phyloP scores from a whole-genome alignment of 2,329 filamentous ascomycete species.

The Calonectria pteridis region DNA sequence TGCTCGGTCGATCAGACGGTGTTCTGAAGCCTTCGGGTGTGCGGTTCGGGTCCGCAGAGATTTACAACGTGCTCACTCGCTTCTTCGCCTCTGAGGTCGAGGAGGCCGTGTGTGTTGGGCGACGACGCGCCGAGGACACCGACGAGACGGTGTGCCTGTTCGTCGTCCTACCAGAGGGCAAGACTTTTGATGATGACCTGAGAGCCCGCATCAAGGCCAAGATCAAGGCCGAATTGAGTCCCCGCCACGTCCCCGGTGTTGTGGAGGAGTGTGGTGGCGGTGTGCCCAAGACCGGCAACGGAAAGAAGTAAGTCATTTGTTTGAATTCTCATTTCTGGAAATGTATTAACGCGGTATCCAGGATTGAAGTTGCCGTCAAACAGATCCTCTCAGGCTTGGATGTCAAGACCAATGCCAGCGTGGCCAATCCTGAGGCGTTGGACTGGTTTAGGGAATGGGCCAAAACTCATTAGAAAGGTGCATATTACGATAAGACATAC shows the following conservation, averaged over 20 bases:
- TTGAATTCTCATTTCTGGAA: neutral
- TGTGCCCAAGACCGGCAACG: conserved; percentile 92
- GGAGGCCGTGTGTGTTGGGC: conserved; percentile 89
- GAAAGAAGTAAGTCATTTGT: conserved; percentile 78
- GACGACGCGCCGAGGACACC: conserved; percentile 75
- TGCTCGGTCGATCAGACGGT: conserved; percentile 93
- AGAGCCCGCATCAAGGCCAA: conserved; percentile 72
- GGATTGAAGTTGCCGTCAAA: conserved; percentile 95
- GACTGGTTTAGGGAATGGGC: conserved; percentile 91
- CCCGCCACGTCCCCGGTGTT: conserved; percentile 88
- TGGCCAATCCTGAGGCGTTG: conserved; percentile 90
- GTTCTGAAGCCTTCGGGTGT: conserved; percentile 94
- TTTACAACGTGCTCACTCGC: conserved; percentile 92
- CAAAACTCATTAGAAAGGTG: conserved; percentile 55
- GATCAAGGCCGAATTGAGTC: conserved; percentile 83
- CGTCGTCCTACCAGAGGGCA: conserved; percentile 77
- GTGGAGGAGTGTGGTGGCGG: conserved; percentile 83
- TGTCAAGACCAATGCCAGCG: conserved; percentile 90
- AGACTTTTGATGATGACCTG: conserved; percentile 70
- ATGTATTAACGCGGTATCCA: conserved; percentile 48
- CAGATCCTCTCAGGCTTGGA: conserved; percentile 91
- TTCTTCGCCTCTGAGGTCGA: conserved; percentile 84
- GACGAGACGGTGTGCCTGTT: conserved; percentile 94
- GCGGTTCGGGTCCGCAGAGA: conserved; percentile 92
- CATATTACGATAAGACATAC: conserved; percentile 1